These are phyloP conservation scores for Andrographis paniculata DNA, from an alignment of 305 asterid genomes.

Conservation along the genomic window DNA sequence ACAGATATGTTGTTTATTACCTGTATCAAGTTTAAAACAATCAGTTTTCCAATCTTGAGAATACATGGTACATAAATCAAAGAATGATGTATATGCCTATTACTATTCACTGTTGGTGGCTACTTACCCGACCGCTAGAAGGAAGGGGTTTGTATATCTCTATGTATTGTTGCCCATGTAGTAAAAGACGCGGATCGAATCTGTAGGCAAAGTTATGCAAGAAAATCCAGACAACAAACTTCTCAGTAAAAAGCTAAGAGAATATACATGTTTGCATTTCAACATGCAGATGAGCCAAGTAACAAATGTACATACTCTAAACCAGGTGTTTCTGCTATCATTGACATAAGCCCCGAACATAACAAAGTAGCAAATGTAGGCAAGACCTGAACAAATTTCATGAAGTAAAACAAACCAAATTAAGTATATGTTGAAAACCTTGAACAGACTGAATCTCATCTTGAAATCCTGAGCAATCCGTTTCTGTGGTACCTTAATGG, in stretches of 20 bases:
- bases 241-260: not conserved
- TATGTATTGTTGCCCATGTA: conserved; percentile 85
- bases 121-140: conserved; percentile 65
- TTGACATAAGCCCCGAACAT: conserved; percentile 24
- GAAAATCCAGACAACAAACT: conserved; percentile 6
- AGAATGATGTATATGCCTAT: conserved; percentile 12
- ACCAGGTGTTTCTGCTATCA: conserved; percentile 45
- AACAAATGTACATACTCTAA: conserved; percentile 40
- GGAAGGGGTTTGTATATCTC: conserved; percentile 92
- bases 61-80: not conserved
- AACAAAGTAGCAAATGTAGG: conserved; percentile 82
- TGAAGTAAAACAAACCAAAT: not conserved
- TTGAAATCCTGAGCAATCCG: not conserved
- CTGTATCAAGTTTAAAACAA: conserved; percentile 38
- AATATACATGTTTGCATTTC: not conserved
- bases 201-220: conserved; percentile 32
- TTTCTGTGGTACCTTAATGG: conserved; percentile 40
- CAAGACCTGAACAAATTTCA: conserved; percentile 49
- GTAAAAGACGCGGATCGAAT: conserved; percentile 67
- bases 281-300: not conserved
- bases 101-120: too few relatives aligned
- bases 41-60: conserved; percentile 11
- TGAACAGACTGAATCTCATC: not conserved
- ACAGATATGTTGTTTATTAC: conserved; percentile 50
- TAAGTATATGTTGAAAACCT: not conserved